phyloP scores from a whole-genome alignment of 257 asterid species.

The Eucommia ulmoides region DNA sequence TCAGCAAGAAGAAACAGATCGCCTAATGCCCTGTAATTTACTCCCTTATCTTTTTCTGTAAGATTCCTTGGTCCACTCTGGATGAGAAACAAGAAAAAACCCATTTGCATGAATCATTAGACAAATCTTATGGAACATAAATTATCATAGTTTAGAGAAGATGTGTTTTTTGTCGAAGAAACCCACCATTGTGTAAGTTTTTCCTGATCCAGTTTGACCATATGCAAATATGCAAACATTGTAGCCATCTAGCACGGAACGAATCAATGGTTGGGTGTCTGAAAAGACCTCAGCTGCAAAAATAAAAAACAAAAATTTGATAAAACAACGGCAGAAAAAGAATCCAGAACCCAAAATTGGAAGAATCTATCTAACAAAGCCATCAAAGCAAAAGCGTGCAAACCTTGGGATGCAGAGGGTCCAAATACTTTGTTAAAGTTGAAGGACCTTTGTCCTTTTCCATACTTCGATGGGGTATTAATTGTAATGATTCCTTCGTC shows the following conservation, averaged over 20 bases:
- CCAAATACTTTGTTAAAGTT: constrained; percentile 89
- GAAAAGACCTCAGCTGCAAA: constrained; percentile 78
- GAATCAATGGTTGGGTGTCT: constrained; percentile 72
- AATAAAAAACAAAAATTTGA: too few species aligned
- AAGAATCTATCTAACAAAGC: too few species aligned
- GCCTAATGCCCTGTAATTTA: constrained; percentile 80
- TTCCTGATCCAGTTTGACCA: constrained; percentile 99
- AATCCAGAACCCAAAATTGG: too few species aligned
- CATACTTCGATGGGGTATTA: constrained; percentile 45
- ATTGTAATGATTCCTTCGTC: constrained; percentile 83
- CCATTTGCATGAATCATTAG: too few species aligned
- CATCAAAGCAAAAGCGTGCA: constrained; percentile 10
- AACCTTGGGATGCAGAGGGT: constrained; percentile 88
- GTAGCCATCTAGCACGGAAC: constrained; percentile 97
- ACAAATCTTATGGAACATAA: too few species aligned
- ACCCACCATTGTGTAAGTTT: constrained; percentile 86
- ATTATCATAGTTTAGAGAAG: too few species aligned
- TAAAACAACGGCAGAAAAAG: too few species aligned
- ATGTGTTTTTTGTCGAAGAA: too few species aligned
- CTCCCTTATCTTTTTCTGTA: constrained; percentile 71
- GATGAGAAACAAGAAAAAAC: constrained; percentile 13
- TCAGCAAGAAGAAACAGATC: constrained; percentile 75
- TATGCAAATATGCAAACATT: constrained; percentile 94
- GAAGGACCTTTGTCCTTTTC: constrained; percentile 65
- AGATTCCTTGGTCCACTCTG: constrained; percentile 88